phyloP scores from a whole-genome alignment of 2,329 filamentous ascomycete genomes.

The Pseudogymnoascus sp. region DNA sequence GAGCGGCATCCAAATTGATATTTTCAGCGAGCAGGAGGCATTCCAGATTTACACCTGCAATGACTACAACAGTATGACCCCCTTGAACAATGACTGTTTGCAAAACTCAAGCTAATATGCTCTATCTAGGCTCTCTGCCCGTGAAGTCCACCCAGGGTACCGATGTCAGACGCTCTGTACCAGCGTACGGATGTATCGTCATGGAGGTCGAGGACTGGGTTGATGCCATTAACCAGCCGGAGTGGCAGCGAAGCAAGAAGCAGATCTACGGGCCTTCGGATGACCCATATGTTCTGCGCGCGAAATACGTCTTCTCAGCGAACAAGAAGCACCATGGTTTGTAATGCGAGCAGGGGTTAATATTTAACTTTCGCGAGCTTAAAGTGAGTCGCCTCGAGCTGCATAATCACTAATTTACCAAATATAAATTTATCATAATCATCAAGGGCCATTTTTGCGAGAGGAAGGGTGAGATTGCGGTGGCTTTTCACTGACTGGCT shows the following conservation, averaged over 20 bases:
- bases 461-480: background rate
- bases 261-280: slow-evolving; percentile 53
- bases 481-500: background rate
- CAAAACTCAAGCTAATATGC: slow-evolving; percentile 15
- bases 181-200: slow-evolving; percentile 76
- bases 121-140: slow-evolving; percentile 39
- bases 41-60: slow-evolving; percentile 85
- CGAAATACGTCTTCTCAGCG: slow-evolving; percentile 46
- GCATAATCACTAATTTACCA: background rate
- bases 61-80: slow-evolving; percentile 55
- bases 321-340: slow-evolving; percentile 13
- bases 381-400: background rate
- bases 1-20: slow-evolving; percentile 75
- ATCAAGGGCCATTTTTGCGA: background rate
- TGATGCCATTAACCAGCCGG: slow-evolving; percentile 83
- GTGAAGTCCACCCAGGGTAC: slow-evolving; percentile 62
- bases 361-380: background rate
- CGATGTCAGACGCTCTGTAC: slow-evolving; percentile 52
- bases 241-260: slow-evolving; percentile 63
- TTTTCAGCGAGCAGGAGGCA: slow-evolving; percentile 76
- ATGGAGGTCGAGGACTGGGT: slow-evolving; percentile 93
- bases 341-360: background rate
- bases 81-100: slow-evolving; percentile 28
- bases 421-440: background rate
- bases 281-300: slow-evolving; percentile 53